Base-by-base conservation (phyloP, 2,329 filamentous ascomycete genomes). In the Penicillium verrucosum region DNA sequence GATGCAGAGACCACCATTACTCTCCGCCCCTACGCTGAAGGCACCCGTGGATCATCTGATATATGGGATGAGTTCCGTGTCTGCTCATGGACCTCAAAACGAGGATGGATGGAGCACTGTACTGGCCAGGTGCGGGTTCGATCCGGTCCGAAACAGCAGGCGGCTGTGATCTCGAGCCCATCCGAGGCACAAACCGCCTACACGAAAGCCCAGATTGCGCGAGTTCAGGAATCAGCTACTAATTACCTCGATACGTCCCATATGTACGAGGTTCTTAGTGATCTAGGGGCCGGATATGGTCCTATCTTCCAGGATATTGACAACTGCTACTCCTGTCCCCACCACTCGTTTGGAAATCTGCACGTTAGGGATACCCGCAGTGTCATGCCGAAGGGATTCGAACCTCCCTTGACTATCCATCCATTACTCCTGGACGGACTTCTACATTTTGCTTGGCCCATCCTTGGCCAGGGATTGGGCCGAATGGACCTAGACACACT, bases 1-100 rank as follows among this genome's bases (percentile, higher is more conserved):
- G 78, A 82, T 51, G 68, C 80, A 2, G 81, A 83, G 64, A 77
- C 80, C 64, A 82, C 76, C 4, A 79, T 80, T 30, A 77, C 77
- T 18, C 73, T 84, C 7, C 61, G 72, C 70, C 53, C 64, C 6
- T 65, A 61, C 21, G 36, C 62, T 3, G 79, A 81, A 60, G 75
- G 76, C 4, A 75, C 73, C 0, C 67, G 75, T 14, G 69, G 69
- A 1, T 73, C 60, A 46, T 66, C 68, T 0, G 61, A 64, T 59
- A 14, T 64, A 23, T 68, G 68, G 67, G 58, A 68, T 57, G 62
- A 68, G 29, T 72, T 67, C 40, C 65, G 56, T 50, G 66, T 68
- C 45, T 64, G 58, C 32, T 70, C 68, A 0, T 70, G 66, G 67
- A 60, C 44, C 1, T 52, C 58, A 14, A 62, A 63, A 41, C 58